Evolutionary conservation across 257 asterid species (phyloP).

Genomic region (Echites panduratus): DNA sequence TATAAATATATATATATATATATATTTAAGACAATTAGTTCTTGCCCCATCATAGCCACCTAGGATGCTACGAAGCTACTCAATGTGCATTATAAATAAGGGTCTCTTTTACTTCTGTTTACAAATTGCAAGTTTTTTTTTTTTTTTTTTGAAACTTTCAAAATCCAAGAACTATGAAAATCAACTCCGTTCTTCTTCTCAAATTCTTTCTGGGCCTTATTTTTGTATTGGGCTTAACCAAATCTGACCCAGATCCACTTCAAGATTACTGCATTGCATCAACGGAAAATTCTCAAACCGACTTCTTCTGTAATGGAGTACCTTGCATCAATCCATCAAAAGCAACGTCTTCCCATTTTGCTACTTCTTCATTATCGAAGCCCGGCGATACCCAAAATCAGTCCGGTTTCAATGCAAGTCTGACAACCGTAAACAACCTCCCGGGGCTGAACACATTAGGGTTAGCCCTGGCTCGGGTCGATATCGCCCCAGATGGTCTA

Average conservation of each 20-base stretch:
- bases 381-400: constrained; percentile 32
- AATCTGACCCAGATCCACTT: constrained; percentile 50
- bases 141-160: neutral
- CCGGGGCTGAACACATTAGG: constrained; percentile 62
- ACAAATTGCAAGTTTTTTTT: neutral
- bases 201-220: constrained; percentile 20
- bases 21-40: constrained; percentile 3
- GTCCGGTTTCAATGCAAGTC: constrained; percentile 38
- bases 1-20: too few species aligned
- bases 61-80: constrained; percentile 56
- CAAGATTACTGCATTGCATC: constrained; percentile 56
- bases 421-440: constrained; percentile 22
- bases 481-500: constrained; percentile 37
- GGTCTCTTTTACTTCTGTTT: neutral
- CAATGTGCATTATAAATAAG: constrained; percentile 22
- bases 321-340: constrained; percentile 49
- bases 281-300: constrained; percentile 11
- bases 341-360: constrained; percentile 41
- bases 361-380: constrained; percentile 45
- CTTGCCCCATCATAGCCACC: constrained; percentile 33
- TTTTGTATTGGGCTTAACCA: constrained; percentile 4
- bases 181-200: constrained; percentile 13
- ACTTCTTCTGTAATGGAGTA: constrained; percentile 27
- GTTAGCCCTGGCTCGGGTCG: constrained; percentile 48
- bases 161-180: constrained; percentile 21